Percentiles rank a stretch among this genome's conserved stretches.
Conservation (phyloP, 768 basidiomycete species). For the Lactarius hengduanensis region DNA sequence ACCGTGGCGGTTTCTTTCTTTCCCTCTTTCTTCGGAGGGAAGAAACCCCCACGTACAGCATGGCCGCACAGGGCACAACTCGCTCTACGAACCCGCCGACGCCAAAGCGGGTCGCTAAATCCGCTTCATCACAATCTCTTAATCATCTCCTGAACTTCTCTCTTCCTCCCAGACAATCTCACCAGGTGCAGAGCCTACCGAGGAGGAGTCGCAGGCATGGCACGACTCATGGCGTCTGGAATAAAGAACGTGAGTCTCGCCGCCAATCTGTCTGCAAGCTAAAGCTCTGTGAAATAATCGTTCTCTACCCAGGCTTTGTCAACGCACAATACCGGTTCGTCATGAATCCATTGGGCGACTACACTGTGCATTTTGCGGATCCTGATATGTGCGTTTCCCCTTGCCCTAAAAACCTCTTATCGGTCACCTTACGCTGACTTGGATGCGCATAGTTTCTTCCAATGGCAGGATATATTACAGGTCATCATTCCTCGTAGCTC, state of each 20-base stretch:
- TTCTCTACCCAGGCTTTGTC: constrained; percentile 70
- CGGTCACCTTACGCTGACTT: constrained; percentile 18
- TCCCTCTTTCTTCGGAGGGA: constrained; percentile 48
- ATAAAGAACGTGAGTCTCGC: constrained; percentile 80
- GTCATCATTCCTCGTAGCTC: constrained; percentile 87
- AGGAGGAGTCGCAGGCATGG: constrained; percentile 74
- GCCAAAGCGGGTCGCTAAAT: constrained; percentile 65
- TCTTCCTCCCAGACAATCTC: constrained; percentile 80
- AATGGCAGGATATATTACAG: constrained; percentile 95
- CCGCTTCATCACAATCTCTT: constrained; percentile 61
- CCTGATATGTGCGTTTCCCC: constrained; percentile 84
- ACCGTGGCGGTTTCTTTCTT: constrained; percentile 36
- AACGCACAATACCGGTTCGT: constrained; percentile 97
- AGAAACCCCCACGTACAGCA: constrained; percentile 37
- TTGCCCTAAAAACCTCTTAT: constrained; percentile 29
- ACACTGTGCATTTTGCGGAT: constrained; percentile 95
- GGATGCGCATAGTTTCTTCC: constrained; percentile 65
- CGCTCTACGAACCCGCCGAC: constrained; percentile 38
- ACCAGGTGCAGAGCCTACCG: constrained; percentile 55
- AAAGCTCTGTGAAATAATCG: constrained; percentile 18
- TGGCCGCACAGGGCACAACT: constrained; percentile 31
- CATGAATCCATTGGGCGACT: constrained; percentile 88
- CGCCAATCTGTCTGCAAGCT: constrained; percentile 3
- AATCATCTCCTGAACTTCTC: constrained; percentile 94
- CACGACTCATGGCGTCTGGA: constrained; percentile 68